A percentile compares a stretch with the other conserved stretches of the same genome.
Conservation (phyloP, 2,329 filamentous ascomycete species). For the Fusarium drepaniforme region DNA sequence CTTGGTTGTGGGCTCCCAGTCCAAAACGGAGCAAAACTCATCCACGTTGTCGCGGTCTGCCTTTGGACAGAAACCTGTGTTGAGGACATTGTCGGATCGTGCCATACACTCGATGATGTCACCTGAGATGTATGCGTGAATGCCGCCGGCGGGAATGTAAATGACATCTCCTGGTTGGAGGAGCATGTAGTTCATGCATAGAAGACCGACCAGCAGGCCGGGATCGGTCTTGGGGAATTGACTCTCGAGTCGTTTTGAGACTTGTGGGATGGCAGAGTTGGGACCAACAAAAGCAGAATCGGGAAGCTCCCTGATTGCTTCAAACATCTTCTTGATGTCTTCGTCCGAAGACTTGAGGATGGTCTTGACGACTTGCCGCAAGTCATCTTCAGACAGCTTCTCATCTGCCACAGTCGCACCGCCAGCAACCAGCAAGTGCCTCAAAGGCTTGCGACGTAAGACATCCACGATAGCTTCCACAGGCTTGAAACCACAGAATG, state of each 20-base stretch:
- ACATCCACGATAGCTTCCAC: constrained; percentile 69
- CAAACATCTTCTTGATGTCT: constrained; percentile 38
- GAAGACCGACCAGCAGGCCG: constrained; percentile 75
- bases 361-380: constrained; percentile 65
- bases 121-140: constrained; percentile 79
- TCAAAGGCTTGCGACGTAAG: constrained; percentile 59
- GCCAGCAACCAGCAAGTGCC: constrained; percentile 34
- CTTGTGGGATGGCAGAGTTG: constrained; percentile 70
- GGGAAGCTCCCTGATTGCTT: constrained; percentile 49
- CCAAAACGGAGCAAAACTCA: constrained; percentile 72
- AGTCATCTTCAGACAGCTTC: constrained; percentile 62
- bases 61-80: constrained; percentile 78
- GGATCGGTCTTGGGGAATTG: constrained; percentile 76
- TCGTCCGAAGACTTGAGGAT: constrained; percentile 65
- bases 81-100: constrained; percentile 79
- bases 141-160: constrained; percentile 79
- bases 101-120: constrained; percentile 87
- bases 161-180: constrained; percentile 75
- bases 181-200: constrained; percentile 81
- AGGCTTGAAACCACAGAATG: constrained; percentile 82
- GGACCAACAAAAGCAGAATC: constrained; percentile 59
- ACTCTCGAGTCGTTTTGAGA: constrained; percentile 72
- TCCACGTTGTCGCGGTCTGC: constrained; percentile 74
- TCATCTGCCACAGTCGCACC: constrained; percentile 25
- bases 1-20: constrained; percentile 71